Base-by-base conservation (phyloP, 495 filamentous ascomycete species). In the Lasiosphaeriaceae sp. region DNA sequence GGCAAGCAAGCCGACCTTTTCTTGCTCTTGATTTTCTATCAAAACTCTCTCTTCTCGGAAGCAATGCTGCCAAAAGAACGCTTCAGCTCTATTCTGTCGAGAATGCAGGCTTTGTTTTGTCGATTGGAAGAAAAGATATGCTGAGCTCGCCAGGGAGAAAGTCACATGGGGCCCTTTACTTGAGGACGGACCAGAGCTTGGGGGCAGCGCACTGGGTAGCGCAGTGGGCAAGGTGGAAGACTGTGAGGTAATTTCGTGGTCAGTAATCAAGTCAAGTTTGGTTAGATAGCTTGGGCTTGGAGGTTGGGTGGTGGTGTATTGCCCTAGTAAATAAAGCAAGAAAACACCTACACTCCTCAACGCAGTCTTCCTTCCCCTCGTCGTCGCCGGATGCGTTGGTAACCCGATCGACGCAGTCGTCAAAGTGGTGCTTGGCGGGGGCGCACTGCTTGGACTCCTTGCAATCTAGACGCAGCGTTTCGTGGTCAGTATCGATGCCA, bases 191-290 rank as follows among this genome's bases (percentile, higher is more conserved):
- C 81, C 88, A 98, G 69, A 98, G 86, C 86, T 95, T 96, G 63
- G 94, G 95, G 41, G 93, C 95, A 52, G 94, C 94, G 71, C 93
- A 97, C 70, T 85, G 74, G 66, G 81, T 86, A 54, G 92, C 90
- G 77, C 94, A 98, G 80, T 97, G 94, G 62, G 87, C 83, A 65
- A 97, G 87, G 77, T 98, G 94, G 86, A 98, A 98, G 84, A 96
- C 94, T 98, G 58, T 52, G n/a, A 50, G 23, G 8, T 16, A 57
- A 46, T 63, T 61, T 65, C 39, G 2, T 11, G 24, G 47, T 66
- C 19, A 58, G 51, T 37, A 53, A 44, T 8, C 6, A n/a, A n/a
- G n/a, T n/a, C n/a, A n/a, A n/a, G n/a, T n/a, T n/a, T n/a, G n/a
- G n/a, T n/a, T n/a, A 7, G 47, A 23, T 24, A 16, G 16, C 11